These are phyloP conservation scores for Cystoderma amianthinum DNA, from an alignment of 768 basidiomycete genomes.

Conservation along the genomic window DNA sequence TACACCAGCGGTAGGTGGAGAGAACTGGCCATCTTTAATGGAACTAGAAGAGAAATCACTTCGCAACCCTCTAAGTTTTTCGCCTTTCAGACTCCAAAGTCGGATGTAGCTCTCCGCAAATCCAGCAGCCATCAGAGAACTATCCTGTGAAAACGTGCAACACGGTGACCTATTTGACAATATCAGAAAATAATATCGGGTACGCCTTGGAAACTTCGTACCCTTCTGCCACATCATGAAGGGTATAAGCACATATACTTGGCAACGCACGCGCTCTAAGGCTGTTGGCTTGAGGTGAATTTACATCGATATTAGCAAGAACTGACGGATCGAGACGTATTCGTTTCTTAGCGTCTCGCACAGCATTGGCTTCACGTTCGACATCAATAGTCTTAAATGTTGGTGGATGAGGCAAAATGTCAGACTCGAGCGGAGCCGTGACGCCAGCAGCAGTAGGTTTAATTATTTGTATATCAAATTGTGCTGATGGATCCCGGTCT, in stretches of 20 bases:
- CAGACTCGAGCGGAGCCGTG: slow-evolving; percentile 57
- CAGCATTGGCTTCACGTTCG: slow-evolving; percentile 82
- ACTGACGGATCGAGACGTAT: slow-evolving; percentile 82
- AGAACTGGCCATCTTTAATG: slow-evolving; percentile 63
- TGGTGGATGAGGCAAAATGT: slow-evolving; percentile 76
- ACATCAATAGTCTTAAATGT: slow-evolving; percentile 84
- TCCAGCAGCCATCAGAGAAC: slow-evolving; percentile 88
- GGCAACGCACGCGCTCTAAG: slow-evolving; percentile 69
- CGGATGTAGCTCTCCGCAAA: slow-evolving; percentile 95
- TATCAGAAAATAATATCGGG: slow-evolving; percentile 1
- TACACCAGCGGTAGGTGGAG: background rate
- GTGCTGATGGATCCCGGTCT: slow-evolving; percentile 60
- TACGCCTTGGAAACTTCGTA: slow-evolving; percentile 26
- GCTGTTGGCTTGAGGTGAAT: slow-evolving; percentile 50
- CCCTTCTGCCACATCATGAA: slow-evolving; percentile 96
- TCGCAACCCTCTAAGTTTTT: slow-evolving; percentile 70
- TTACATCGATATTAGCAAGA: slow-evolving; percentile 47
- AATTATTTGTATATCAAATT: slow-evolving; percentile 54
- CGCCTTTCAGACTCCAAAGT: slow-evolving; percentile 92
- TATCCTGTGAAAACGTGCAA: slow-evolving; percentile 85
- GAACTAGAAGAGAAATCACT: slow-evolving; percentile 67
- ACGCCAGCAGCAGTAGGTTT: slow-evolving; percentile 50
- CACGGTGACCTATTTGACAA: slow-evolving; percentile 60
- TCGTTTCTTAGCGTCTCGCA: slow-evolving; percentile 86
- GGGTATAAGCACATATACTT: slow-evolving; percentile 90